Evolutionary conservation across 768 basidiomycete genomes (phyloP).

Genomic region (Sporobolomyces pararoseus): DNA sequence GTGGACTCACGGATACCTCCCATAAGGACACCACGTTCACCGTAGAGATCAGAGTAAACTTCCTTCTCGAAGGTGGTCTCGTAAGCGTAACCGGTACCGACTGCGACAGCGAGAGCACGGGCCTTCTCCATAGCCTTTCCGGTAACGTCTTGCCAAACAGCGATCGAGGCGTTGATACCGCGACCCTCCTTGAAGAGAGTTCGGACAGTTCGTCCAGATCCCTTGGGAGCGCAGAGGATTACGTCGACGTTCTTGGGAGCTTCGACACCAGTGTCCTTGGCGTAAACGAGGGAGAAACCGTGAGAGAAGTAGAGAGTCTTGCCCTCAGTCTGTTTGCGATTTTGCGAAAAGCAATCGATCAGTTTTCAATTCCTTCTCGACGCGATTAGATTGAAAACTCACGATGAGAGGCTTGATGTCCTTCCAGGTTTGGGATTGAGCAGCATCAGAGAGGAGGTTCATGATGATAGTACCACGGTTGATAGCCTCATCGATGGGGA

Average conservation of each 20-base stretch:
- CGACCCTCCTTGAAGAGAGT: slow-evolving; percentile 99
- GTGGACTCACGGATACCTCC: slow-evolving; percentile 58
- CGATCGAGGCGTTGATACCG: slow-evolving; percentile 91
- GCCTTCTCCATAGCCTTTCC: slow-evolving; percentile 98
- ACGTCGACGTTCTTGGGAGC: slow-evolving; percentile 93
- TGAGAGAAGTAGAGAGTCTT: slow-evolving; percentile 99
- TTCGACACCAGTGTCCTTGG: slow-evolving; percentile 90
- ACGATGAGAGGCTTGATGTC: slow-evolving; percentile 78
- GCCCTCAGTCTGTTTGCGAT: slow-evolving; percentile 83
- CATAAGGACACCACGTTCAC: slow-evolving; percentile 86
- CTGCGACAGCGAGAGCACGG: slow-evolving; percentile 82
- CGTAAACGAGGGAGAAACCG: slow-evolving; percentile 98
- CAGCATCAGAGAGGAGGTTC: slow-evolving; percentile 98
- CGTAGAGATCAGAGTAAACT: slow-evolving; percentile 98
- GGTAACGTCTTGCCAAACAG: slow-evolving; percentile 95
- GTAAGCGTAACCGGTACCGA: slow-evolving; percentile 96
- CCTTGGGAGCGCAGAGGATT: slow-evolving; percentile 98
- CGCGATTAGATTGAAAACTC: neutral
- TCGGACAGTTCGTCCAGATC: slow-evolving; percentile 96
- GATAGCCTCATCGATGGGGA: slow-evolving; percentile 97
- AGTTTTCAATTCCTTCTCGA: neutral
- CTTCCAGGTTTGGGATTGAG: slow-evolving; percentile 96
- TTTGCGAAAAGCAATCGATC: neutral
- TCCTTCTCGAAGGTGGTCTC: slow-evolving; percentile 99
- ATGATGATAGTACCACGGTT: slow-evolving; percentile 95